These are phyloP conservation scores for Fusarium solani-melongenae DNA, from an alignment of 2,329 filamentous ascomycete genomes.

Conservation along the genomic window DNA sequence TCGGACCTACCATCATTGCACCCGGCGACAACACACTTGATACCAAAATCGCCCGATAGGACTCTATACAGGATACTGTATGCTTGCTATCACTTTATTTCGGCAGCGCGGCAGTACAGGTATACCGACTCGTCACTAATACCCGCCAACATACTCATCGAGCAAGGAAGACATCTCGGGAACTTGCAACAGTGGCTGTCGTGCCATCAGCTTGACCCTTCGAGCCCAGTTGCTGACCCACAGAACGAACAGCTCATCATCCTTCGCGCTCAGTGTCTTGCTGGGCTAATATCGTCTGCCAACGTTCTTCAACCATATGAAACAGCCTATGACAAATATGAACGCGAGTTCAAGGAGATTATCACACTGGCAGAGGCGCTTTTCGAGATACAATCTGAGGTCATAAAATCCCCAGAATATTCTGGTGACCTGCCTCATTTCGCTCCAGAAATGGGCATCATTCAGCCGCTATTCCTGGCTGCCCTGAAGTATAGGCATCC, in stretches of 20 bases:
- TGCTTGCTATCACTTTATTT: not conserved
- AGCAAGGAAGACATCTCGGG: not conserved
- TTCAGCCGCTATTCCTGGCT: slow-evolving; percentile 24
- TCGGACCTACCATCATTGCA: slow-evolving; percentile 14
- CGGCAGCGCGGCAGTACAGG: not conserved
- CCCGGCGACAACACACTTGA: too few relatives aligned
- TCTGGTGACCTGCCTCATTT: not conserved
- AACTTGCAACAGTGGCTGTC: not conserved
- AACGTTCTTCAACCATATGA: not conserved
- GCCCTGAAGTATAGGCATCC: slow-evolving; percentile 9
- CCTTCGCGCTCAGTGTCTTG: not conserved
- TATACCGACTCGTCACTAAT: not conserved
- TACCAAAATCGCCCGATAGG: not conserved
- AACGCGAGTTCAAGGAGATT: not conserved
- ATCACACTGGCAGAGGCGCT: not conserved
- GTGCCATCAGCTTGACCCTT: not conserved
- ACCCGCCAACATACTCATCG: not conserved
- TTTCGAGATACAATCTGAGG: not conserved
- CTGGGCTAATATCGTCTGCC: not conserved
- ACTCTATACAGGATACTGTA: not conserved
- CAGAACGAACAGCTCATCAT: not conserved
- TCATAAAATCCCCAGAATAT: not conserved
- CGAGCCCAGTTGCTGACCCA: not conserved
- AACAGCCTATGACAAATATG: not conserved
- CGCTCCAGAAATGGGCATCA: slow-evolving; percentile 18